phyloP scores from a whole-genome alignment of 75 land plant species.

The Azolla pinnata region DNA sequence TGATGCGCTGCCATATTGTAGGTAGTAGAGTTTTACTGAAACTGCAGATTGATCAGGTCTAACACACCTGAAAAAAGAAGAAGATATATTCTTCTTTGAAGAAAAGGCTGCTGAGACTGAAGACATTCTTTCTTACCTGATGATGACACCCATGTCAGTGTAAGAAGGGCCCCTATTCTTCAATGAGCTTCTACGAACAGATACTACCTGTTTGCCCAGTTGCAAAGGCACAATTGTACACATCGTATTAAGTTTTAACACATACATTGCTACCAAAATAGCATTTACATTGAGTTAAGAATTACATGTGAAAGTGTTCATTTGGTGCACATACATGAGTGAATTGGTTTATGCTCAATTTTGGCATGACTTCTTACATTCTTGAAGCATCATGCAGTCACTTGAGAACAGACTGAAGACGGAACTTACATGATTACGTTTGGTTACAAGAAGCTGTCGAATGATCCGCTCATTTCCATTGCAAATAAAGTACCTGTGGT shows the following conservation, averaged over 20 bases:
- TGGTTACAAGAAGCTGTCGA: conserved; percentile 62
- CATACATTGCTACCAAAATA: no score
- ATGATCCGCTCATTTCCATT: conserved; percentile 81
- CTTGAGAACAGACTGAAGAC: no score
- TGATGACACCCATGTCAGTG: conserved; percentile 76
- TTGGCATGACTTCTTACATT: no score
- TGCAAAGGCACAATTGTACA: neutral
- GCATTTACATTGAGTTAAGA: no score
- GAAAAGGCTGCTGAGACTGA: neutral
- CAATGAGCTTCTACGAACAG: conserved; percentile 49
- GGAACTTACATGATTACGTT: conserved; percentile 80
- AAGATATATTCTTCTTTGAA: neutral
- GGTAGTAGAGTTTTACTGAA: conserved; percentile 64
- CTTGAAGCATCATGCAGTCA: no score
- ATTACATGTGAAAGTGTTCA: no score
- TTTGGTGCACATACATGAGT: no score
- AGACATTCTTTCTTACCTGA: conserved; percentile 39
- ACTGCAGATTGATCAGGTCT: conserved; percentile 80
- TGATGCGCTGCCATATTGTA: conserved; percentile 81
- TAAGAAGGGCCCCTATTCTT: conserved; percentile 51
- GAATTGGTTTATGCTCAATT: neutral
- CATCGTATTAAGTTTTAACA: no score
- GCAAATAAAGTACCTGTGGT: conserved; percentile 69
- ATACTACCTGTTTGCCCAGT: conserved; percentile 42
- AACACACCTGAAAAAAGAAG: conserved; percentile 51